Base-by-base conservation (phyloP, 2,329 filamentous ascomycete species). In the Penicillium oxalicum region DNA sequence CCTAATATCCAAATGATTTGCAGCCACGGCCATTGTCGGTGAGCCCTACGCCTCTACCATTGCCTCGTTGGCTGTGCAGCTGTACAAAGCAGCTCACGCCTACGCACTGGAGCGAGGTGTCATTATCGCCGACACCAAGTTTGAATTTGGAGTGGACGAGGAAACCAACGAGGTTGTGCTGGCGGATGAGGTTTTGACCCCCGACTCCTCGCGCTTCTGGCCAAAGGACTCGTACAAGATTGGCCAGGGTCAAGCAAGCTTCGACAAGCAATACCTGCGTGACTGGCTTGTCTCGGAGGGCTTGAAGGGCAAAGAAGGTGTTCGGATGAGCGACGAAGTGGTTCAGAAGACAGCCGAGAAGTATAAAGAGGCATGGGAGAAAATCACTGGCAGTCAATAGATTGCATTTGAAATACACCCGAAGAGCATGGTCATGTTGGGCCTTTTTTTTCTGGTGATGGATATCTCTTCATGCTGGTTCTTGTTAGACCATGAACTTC, bases 131-230 rank as follows among this genome's bases (percentile, higher is more conserved):
- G 84, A 88, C 62, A 87, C 84, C 3, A 88, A 88, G 64, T 87
- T 88, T 64, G 84, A 88, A 71, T 91, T 89, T 62, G 86, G 83
- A 1, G 72, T 87, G 13, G 82, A 86, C 57, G 76, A 80, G 53
- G 77, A 71, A 48, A 82, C 80, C 2, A 77, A 81, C 52, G 80
- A 87, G 60, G 77, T 93, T 6, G 80, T 90, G 33, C 75, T 91
- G 44, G 82, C 90, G 4, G 89, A 95, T 63, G 89, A 95, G 73
- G 88, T 94, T 24, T 73, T 95, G 51, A 94, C 89, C 6, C 89
- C 90, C 2, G 86, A 89, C 66, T 86, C 81, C 47, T 91, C 86
- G 44, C 81, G 91, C 12, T 95, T 95, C 77, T 97, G 91, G 91
- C 83, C 84, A 0, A 81, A 78, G 54, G 82, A 82, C 38, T 77